Evolutionary conservation across 2,329 filamentous ascomycete genomes (phyloP).

Genomic region (Paecilomyces formosus): DNA sequence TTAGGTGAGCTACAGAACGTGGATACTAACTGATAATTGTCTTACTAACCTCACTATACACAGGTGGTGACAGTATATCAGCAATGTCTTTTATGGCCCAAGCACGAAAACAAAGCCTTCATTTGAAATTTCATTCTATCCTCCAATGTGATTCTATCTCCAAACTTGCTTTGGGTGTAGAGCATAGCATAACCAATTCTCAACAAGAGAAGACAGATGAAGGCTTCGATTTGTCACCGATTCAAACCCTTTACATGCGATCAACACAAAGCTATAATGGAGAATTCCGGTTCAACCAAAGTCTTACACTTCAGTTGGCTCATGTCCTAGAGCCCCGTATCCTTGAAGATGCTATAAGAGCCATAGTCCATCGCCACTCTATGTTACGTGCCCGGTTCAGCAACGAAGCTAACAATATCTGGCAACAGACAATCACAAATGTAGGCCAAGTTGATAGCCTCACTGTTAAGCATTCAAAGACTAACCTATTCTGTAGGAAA

Average conservation of each 20-base stretch:
- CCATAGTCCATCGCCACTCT: slow-evolving; percentile 23
- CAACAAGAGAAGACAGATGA: slow-evolving; percentile 17
- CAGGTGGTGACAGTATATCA: slow-evolving; percentile 33
- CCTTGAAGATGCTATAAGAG: slow-evolving; percentile 19
- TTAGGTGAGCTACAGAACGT: slow-evolving; percentile 17
- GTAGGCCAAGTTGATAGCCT: slow-evolving; percentile 10
- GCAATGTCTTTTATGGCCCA: slow-evolving; percentile 31
- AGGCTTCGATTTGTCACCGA: slow-evolving; percentile 24
- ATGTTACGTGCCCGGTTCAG: slow-evolving; percentile 27
- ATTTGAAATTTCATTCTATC: slow-evolving; percentile 25
- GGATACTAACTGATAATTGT: slow-evolving; percentile 3
- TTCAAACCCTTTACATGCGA: slow-evolving; percentile 26
- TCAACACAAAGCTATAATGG: slow-evolving; percentile 14
- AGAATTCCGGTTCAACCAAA: slow-evolving; percentile 25
- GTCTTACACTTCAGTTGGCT: slow-evolving; percentile 24
- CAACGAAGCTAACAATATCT: slow-evolving; percentile 11
- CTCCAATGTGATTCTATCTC: slow-evolving; percentile 25
- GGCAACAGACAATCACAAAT: slow-evolving; percentile 19
- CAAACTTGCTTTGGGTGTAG: slow-evolving; percentile 20
- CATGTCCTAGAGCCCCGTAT: slow-evolving; percentile 14
- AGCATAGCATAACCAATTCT: slow-evolving; percentile 4
- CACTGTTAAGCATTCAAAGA: background rate
- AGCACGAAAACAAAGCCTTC: slow-evolving; percentile 27
- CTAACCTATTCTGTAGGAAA: slow-evolving; percentile 14
- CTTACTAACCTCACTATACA: background rate